Evolutionary conservation across 2,329 filamentous ascomycete genomes (phyloP), one percentile per base, ranked within the genome.

Genomic region (Orbilia oligospora): DNA sequence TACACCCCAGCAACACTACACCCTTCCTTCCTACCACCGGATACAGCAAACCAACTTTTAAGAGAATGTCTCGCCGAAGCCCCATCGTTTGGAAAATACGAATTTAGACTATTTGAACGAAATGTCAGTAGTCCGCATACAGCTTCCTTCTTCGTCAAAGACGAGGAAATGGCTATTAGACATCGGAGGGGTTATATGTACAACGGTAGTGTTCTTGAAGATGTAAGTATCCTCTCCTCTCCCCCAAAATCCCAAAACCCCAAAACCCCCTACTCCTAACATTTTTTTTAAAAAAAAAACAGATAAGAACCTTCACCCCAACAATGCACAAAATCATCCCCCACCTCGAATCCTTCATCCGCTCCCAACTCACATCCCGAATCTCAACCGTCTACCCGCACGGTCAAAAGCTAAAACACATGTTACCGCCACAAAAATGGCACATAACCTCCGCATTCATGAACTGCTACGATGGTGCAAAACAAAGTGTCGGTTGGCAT

Each of bases 401-500:
- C 18, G 90, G 90, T 12, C 87, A 89, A 83, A 97, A 95, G 83
- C 88, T 97, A 30, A 90, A 88, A 81, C 90, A 92, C 81, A 94
- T 97, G 82, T 92, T 91, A 0, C 88, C 93, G 0, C 33, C 36
- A 0, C 84, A 88, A 0, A 85, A 87, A 0, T 98, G 95, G 94
- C 86, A 86, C 8, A 93, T 95, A 9, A 98, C 98, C 83, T 93
- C 93, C 0, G 93, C 94, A 0, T 95, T 97, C 82, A 94, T 97
- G 16, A 99, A 99, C 84, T 97, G 93, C 86, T 99, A 99, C 84
- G 87, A 91, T 81, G 94, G 94, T 0, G 91, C 90, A 0, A 87
- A 90, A 10, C 90, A 98, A 85, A 93, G 88, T 78, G 94, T 98
- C 0, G 96, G 96, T 36, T 98, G 93, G 85, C 96, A 99, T 84